Percentiles rank a stretch among this genome's conserved stretches.
These are phyloP conservation scores for Acrocalymma vagum DNA, from an alignment of 2,329 filamentous ascomycete genomes.

Conservation along the genomic window DNA sequence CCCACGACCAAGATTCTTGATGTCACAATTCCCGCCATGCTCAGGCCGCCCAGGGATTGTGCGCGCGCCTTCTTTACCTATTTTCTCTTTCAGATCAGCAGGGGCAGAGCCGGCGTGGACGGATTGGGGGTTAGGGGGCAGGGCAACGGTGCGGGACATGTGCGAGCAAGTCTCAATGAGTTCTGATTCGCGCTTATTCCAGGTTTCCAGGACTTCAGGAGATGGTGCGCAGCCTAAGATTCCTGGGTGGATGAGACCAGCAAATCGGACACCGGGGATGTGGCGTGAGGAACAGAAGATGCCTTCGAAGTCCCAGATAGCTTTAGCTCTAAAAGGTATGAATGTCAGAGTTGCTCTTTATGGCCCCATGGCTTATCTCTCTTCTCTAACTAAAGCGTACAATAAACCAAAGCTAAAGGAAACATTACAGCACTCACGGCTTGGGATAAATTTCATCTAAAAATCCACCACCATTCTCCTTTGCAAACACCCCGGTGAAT, in stretches of 20 bases:
- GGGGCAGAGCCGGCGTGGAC: slow-evolving; percentile 75
- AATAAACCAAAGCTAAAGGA: neutral
- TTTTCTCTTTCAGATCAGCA: slow-evolving; percentile 67
- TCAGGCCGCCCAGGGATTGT: slow-evolving; percentile 87
- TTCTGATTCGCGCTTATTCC: slow-evolving; percentile 85
- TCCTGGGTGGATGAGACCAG: slow-evolving; percentile 89
- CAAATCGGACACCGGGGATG: slow-evolving; percentile 76
- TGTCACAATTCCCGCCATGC: slow-evolving; percentile 90
- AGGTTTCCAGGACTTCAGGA: slow-evolving; percentile 76
- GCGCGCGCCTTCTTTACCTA: slow-evolving; percentile 80
- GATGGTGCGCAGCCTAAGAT: slow-evolving; percentile 91
- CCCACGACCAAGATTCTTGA: slow-evolving; percentile 83
- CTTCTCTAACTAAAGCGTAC: neutral
- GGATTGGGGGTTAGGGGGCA: slow-evolving; percentile 76
- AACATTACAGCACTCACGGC: slow-evolving; percentile 65
- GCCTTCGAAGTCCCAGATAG: slow-evolving; percentile 80
- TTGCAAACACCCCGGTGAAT: slow-evolving; percentile 84
- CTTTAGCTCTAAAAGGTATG: slow-evolving; percentile 68
- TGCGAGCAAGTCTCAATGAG: slow-evolving; percentile 74
- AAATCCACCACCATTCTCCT: slow-evolving; percentile 86
- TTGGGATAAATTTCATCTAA: slow-evolving; percentile 87
- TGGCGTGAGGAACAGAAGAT: slow-evolving; percentile 86
- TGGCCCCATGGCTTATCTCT: neutral
- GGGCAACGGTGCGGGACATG: slow-evolving; percentile 75
- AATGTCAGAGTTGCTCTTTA: slow-evolving; percentile 1